phyloP scores from a whole-genome alignment of 192 early-diverging fungal species.

The Funneliformis geosporum region DNA sequence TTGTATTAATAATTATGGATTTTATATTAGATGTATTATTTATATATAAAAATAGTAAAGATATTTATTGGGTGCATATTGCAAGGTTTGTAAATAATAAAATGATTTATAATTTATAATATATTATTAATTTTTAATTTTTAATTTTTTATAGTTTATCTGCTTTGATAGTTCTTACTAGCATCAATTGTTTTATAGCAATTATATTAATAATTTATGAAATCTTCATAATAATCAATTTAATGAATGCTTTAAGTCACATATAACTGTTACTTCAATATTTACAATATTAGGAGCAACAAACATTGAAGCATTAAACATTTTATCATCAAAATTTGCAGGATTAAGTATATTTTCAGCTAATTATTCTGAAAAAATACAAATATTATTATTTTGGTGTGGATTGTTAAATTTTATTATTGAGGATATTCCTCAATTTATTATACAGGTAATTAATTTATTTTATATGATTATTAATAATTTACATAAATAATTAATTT shows the following conservation, averaged over 20 bases:
- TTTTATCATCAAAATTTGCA: background rate
- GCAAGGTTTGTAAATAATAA: background rate
- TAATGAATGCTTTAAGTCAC: background rate
- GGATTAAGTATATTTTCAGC: background rate
- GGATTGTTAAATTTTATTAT: background rate
- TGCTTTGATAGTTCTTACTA: no score
- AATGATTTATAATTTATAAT: background rate
- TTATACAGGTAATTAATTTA: background rate
- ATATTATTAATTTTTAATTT: background rate
- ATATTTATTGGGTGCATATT: background rate
- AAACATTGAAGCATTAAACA: background rate
- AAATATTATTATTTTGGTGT: background rate
- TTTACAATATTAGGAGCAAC: background rate
- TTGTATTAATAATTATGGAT: background rate
- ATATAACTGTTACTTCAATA: background rate
- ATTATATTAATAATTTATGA: background rate
- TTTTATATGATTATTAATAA: no score
- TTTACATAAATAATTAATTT: no score
- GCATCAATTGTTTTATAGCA: no score
- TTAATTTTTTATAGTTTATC: background rate
- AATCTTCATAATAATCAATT: background rate
- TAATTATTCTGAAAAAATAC: background rate
- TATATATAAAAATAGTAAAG: background rate
- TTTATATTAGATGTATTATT: background rate
- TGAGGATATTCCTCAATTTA: slow-evolving; percentile 13